Percentiles rank a stretch among this genome's conserved stretches.
phyloP scores from a whole-genome alignment of 495 filamentous ascomycete genomes.

The Tuber magnatum region DNA sequence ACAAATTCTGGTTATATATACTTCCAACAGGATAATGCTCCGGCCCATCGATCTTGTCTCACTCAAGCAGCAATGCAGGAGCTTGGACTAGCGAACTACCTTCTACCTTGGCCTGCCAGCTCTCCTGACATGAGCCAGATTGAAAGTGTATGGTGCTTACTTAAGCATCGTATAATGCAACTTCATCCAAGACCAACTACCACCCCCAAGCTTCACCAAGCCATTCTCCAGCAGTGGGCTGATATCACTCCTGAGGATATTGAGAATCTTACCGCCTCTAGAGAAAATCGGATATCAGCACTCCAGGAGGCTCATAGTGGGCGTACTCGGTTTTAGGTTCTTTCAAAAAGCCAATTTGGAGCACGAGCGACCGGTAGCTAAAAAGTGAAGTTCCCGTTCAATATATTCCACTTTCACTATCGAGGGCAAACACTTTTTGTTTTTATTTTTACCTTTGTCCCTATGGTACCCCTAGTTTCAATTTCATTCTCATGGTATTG shows the following conservation, averaged over 20 bases:
- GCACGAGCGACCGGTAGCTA: too few relatives aligned
- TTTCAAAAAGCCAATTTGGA: too few relatives aligned
- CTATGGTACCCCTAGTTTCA: too few relatives aligned
- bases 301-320: neutral
- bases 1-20: neutral
- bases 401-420: too few relatives aligned
- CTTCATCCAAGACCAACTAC: neutral
- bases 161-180: constrained; percentile 2
- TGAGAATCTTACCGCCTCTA: neutral
- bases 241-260: constrained; percentile 5
- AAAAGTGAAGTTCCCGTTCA: too few relatives aligned
- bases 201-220: neutral
- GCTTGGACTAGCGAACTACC: neutral
- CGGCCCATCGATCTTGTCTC: neutral
- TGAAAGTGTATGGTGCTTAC: constrained; percentile 11
- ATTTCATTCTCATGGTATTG: too few relatives aligned
- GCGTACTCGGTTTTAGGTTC: neutral
- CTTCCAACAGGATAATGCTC: constrained; percentile 10
- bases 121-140: constrained; percentile 18
- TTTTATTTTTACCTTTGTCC: too few relatives aligned
- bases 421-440: too few relatives aligned
- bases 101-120: constrained; percentile 9
- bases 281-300: neutral
- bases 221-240: constrained; percentile 11
- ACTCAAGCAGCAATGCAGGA: neutral